Percentiles rank a stretch among this genome's conserved stretches.
phyloP scores from a whole-genome alignment of 148 eudicot species.

The Salicornia ramosissima region DNA sequence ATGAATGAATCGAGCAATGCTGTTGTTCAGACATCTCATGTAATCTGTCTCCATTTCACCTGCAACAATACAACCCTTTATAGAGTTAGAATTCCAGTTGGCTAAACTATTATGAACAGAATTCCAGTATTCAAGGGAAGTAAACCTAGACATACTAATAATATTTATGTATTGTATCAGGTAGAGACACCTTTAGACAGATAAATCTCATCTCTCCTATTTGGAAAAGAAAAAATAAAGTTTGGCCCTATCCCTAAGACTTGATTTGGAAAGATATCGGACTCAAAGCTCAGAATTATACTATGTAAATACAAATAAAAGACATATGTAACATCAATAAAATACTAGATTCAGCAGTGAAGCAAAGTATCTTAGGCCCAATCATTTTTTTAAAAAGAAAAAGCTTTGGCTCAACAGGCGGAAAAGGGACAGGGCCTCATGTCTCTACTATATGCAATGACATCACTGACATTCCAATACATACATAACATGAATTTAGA shows the following conservation, averaged over 20 bases:
- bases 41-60: slow-evolving; percentile 71
- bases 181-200: neutral
- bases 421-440: neutral
- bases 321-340: neutral
- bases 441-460: neutral
- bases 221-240: neutral
- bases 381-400: no score
- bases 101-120: neutral
- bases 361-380: neutral
- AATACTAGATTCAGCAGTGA: neutral
- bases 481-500: neutral
- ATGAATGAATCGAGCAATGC: slow-evolving; percentile 81
- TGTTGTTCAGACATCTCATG: slow-evolving; percentile 66
- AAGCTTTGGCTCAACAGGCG: neutral
- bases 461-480: neutral
- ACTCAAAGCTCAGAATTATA: neutral
- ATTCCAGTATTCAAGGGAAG: neutral
- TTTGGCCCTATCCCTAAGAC: neutral
- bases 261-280: neutral
- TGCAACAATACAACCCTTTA: slow-evolving; percentile 21
- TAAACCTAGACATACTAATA: neutral
- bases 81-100: no score
- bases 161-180: neutral
- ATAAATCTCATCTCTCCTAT: neutral
- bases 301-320: no score